Conservation (phyloP, 176 grass and related monocot species). For the Triticum timopheevii region DNA sequence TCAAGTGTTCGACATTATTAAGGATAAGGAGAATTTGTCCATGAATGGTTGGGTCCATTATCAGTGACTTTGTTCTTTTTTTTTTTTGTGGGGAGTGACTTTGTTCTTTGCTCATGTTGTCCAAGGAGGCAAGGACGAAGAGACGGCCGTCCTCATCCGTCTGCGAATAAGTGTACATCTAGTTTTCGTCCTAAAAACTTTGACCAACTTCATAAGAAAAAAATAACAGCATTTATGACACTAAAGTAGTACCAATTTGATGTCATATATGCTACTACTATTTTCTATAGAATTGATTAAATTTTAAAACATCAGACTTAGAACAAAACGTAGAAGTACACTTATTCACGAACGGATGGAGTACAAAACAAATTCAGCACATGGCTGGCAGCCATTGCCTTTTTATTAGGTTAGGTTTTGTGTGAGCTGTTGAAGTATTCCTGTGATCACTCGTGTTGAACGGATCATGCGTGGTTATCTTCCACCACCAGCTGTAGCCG, state of each 20-base stretch:
- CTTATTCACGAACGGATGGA: no score
- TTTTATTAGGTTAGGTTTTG: not conserved
- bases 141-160: not conserved
- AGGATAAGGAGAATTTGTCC: not conserved
- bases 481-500: not conserved
- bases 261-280: no score
- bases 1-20: not conserved
- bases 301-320: no score
- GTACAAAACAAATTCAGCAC: not conserved
- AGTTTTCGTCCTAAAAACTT: no score
- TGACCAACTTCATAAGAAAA: no score
- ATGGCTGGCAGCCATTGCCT: not conserved
- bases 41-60: not conserved
- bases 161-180: no score
- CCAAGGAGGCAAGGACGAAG: not conserved
- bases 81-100: not conserved
- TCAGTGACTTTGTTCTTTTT: not conserved
- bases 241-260: no score
- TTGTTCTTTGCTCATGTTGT: not conserved
- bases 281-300: no score
- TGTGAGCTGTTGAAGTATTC: not conserved
- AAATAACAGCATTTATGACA: no score
- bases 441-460: not conserved
- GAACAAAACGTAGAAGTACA: no score
- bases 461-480: not conserved